A percentile compares a stretch with the other conserved stretches of the same genome.
Conservation (phyloP, 495 filamentous ascomycete species). For the Bacidia gigantensis region DNA sequence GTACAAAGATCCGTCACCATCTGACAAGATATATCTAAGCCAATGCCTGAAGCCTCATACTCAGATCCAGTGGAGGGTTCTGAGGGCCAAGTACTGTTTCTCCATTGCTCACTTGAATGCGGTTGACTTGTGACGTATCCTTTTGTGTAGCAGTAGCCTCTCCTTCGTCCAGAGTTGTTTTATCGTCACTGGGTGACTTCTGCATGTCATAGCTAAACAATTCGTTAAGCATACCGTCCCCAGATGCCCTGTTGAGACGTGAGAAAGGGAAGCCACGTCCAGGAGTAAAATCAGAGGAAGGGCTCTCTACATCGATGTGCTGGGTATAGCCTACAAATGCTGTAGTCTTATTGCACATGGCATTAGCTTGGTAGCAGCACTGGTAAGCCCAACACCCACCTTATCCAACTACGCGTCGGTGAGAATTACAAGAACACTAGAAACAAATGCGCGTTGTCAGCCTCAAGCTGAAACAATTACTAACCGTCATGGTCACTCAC, state of each 20-base stretch:
- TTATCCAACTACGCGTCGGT: neutral
- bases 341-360: neutral
- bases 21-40: conserved; percentile 6
- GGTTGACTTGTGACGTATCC: neutral
- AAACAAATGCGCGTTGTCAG: neutral
- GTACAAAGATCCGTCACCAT: conserved; percentile 4
- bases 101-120: neutral
- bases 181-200: neutral
- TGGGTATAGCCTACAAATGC: neutral
- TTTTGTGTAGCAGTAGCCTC: neutral
- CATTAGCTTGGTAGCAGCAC: neutral
- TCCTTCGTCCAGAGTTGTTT: neutral
- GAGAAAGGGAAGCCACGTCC: neutral
- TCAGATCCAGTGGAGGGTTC: conserved; percentile 1
- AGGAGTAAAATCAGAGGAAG: neutral
- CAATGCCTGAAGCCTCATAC: conserved; percentile 9
- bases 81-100: conserved; percentile 7
- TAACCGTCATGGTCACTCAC: neutral
- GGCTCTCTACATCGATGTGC: neutral
- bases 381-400: neutral
- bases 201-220: neutral
- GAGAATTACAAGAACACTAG: neutral
- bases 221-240: neutral
- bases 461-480: neutral
- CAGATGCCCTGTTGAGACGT: neutral